Evolutionary conservation across 768 basidiomycete genomes (phyloP), one percentile per base, ranked within the genome.

Genomic region (Rhizopogon vinicolor): DNA sequence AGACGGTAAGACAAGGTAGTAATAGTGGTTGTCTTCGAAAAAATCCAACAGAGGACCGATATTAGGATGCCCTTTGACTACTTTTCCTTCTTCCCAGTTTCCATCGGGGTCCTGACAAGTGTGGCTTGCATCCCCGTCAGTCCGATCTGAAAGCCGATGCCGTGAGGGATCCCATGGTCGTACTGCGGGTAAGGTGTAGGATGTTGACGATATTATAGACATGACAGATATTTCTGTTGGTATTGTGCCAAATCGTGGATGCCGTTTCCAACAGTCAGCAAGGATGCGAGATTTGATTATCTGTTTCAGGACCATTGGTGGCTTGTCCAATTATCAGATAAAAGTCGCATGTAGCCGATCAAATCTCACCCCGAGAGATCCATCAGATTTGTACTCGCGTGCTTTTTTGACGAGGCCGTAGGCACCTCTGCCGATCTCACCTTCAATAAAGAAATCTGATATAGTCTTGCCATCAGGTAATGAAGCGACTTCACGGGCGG

Each of bases 221-320:
- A 93, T 90, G 66, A 93, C 91, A 67, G 89, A 91, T 25, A 96
- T 96, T 74, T 99, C 97, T 75, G 98, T 96, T 14, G 97, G 96
- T 64, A 98, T 97, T 7, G 97, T 97, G 54, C 96, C 96, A 68
- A 91, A 83, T 58, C 87, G 84, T 42, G 91, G 89, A 68, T 99
- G 96, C 65, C 91, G 91, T 76, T 98, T 98, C 97, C 97, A 99
- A 71, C 96, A 98, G 74, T 99, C 96, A 31, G 96, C 96, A 51
- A 99, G 81, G 57, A 99, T 99, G 51, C 97, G 90, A 45, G 92
- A 94, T 72, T 98, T 98, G 77, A 98, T 95, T 65, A 98, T 87
- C 72, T 97, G 95, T 67, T 99, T 99, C 73, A 99, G 93, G 63
- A 99, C 88, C 57, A 97, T 74, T 39, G 89, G 85, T 3, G 93